Conservation (phyloP, 2,329 filamentous ascomycete genomes). For the Colletotrichum sp. region DNA sequence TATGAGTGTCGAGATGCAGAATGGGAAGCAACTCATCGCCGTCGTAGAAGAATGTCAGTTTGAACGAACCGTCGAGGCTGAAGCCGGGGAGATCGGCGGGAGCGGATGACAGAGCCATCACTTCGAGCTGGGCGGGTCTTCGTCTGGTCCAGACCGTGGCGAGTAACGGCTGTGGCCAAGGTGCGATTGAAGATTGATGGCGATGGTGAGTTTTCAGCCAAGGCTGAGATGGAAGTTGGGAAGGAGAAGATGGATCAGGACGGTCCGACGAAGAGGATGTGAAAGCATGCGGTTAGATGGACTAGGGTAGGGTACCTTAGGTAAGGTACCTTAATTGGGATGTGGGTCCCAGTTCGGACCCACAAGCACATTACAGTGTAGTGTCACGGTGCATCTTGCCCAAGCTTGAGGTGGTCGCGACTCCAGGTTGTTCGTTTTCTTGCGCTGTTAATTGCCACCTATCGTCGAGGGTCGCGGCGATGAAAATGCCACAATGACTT, state of each 20-base stretch:
- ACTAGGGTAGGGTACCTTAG: too few relatives aligned
- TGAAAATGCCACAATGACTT: not conserved
- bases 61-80: not conserved
- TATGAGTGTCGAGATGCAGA: not conserved
- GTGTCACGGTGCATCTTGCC: too few relatives aligned
- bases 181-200: not conserved
- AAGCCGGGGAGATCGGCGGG: not conserved
- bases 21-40: not conserved
- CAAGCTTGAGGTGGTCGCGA: not conserved
- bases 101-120: rapidly evolving
- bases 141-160: not conserved
- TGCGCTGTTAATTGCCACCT: not conserved
- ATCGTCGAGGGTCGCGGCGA: not conserved
- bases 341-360: too few relatives aligned
- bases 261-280: not conserved
- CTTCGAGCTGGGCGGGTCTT: not conserved
- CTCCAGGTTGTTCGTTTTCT: not conserved
- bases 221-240: not conserved
- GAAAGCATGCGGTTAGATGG: not conserved
- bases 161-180: not conserved
- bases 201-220: not conserved
- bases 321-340: too few relatives aligned
- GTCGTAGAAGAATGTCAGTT: not conserved
- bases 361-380: too few relatives aligned
- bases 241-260: not conserved